Conservation (phyloP, 805 yeast species). For the Clavispora phyllophila region DNA sequence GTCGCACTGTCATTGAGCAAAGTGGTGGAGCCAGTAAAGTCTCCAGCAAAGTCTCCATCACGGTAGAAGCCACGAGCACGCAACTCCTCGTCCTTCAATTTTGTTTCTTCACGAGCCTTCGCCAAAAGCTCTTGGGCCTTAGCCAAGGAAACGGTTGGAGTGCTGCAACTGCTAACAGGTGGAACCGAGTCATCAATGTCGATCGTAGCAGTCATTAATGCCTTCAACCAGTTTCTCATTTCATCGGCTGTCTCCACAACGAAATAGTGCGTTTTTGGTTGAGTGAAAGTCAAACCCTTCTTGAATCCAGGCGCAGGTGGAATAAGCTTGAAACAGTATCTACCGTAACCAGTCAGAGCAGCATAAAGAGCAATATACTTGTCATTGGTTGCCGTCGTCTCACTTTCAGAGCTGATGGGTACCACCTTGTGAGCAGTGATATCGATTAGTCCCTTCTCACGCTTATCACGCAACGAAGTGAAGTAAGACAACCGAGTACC, state of each 20-base stretch:
- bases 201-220: constrained; percentile 91
- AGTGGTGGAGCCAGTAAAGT: constrained; percentile 3
- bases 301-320: constrained; percentile 98
- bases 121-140: constrained; percentile 84
- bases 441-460: constrained; percentile 91
- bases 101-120: constrained; percentile 74
- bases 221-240: constrained; percentile 93
- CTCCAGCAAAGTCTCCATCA: constrained; percentile 18
- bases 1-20: constrained; percentile 13
- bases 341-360: constrained; percentile 90
- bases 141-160: constrained; percentile 88
- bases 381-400: constrained; percentile 57
- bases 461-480: constrained; percentile 66
- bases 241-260: constrained; percentile 91
- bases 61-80: constrained; percentile 37
- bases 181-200: constrained; percentile 93
- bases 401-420: constrained; percentile 47
- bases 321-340: constrained; percentile 83
- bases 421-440: constrained; percentile 91
- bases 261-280: constrained; percentile 92
- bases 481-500: constrained; percentile 92
- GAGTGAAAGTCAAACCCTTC: constrained; percentile 93
- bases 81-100: constrained; percentile 46
- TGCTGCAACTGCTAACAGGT: constrained; percentile 83
- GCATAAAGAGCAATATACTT: constrained; percentile 83